Conservation (phyloP, 129 eudicot species). For the Arctium lappa region DNA sequence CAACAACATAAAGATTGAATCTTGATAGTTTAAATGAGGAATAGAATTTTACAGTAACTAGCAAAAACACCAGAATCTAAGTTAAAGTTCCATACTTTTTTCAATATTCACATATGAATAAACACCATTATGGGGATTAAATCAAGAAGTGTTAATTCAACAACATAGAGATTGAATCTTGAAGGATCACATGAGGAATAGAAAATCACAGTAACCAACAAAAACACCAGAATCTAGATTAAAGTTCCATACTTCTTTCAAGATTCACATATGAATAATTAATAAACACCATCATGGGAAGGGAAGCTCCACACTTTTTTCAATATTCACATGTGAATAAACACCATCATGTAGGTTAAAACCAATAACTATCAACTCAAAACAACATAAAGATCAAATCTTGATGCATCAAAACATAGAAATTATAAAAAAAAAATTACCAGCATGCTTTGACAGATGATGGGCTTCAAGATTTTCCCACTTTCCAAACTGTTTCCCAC, state of each 20-base stretch:
- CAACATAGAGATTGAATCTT: conserved; percentile 1
- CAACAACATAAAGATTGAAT: neutral
- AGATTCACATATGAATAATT: neutral
- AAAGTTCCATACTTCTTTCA: conserved; percentile 9
- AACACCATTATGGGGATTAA: neutral
- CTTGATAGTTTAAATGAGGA: conserved; percentile 1
- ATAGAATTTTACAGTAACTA: neutral
- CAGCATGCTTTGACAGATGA: conserved; percentile 90
- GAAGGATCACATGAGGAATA: neutral
- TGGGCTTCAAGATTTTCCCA: conserved; percentile 98
- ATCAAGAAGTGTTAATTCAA: neutral
- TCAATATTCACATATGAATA: neutral
- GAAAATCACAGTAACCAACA: neutral
- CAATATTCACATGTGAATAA: neutral
- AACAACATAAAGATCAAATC: neutral
- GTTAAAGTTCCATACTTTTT: conserved; percentile 10
- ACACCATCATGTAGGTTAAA: neutral
- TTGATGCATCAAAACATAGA: neutral
- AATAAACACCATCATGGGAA: conserved; percentile 1
- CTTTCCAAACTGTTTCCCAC: conserved; percentile 91
- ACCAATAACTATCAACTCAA: neutral
- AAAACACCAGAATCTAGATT: neutral
- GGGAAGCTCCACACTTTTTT: conserved; percentile 5
- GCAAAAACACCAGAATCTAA: neutral
- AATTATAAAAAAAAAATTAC: conserved; percentile 1